phyloP scores from a whole-genome alignment of 2,329 filamentous ascomycete genomes.

The Microsporum canis region DNA sequence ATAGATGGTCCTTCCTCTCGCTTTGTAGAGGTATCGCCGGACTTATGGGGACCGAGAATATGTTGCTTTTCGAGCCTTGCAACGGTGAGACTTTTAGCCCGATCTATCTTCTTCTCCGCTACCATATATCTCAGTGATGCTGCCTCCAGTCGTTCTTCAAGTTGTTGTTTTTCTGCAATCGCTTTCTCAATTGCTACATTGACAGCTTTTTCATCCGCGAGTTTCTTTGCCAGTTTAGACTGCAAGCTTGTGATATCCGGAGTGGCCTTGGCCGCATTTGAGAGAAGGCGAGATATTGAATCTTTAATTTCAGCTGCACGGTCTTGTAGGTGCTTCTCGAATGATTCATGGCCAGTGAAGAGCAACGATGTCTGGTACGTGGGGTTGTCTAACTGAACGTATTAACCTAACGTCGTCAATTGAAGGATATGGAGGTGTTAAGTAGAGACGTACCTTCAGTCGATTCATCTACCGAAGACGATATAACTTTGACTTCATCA shows the following conservation, averaged over 20 bases:
- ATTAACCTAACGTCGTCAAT: not conserved
- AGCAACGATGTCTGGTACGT: conserved; percentile 43
- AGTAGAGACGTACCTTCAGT: conserved; percentile 10
- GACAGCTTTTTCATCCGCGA: conserved; percentile 74
- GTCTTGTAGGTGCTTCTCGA: conserved; percentile 67
- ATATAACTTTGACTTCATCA: conserved; percentile 37
- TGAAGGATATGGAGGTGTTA: not conserved
- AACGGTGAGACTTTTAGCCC: conserved; percentile 76
- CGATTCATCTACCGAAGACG: conserved; percentile 22
- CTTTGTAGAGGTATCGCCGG: conserved; percentile 37
- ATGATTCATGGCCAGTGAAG: conserved; percentile 47
- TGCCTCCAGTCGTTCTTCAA: conserved; percentile 75
- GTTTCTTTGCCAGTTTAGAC: conserved; percentile 58
- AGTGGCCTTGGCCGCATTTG: conserved; percentile 35
- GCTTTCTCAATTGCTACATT: conserved; percentile 64
- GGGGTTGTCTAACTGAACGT: conserved; percentile 5
- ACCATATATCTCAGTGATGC: conserved; percentile 88
- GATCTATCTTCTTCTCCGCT: conserved; percentile 87
- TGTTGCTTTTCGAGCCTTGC: conserved; percentile 88
- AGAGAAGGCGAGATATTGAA: conserved; percentile 59
- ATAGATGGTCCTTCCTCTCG: conserved; percentile 41
- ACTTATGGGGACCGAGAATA: conserved; percentile 49
- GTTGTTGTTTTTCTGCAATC: conserved; percentile 65
- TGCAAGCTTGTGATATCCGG: conserved; percentile 65
- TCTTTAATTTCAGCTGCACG: conserved; percentile 66